phyloP scores from a whole-genome alignment of 345 rosid species.

The Diplotaxis tenuifolia region DNA sequence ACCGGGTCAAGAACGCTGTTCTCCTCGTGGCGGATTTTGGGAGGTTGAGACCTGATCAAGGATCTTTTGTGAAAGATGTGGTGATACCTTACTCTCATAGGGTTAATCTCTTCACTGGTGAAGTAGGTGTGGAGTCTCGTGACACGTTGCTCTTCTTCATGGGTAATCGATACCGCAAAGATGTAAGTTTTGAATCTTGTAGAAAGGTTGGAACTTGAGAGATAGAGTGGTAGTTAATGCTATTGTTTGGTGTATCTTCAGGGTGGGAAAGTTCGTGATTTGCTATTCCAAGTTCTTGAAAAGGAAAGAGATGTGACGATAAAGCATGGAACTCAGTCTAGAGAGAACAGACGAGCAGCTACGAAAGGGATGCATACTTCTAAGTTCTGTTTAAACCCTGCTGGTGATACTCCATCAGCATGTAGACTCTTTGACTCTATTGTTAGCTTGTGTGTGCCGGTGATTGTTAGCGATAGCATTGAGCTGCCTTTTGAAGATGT shows the following conservation, averaged over 20 bases:
- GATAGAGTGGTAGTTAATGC: not conserved
- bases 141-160: constrained; percentile 84
- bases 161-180: constrained; percentile 96
- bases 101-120: constrained; percentile 67
- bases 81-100: constrained; percentile 88
- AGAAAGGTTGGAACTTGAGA: constrained; percentile 11
- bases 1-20: constrained; percentile 63
- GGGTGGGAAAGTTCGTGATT: constrained; percentile 97
- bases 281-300: constrained; percentile 85
- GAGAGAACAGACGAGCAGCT: constrained; percentile 94
- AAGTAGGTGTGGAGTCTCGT: constrained; percentile 56
- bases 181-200: constrained; percentile 43
- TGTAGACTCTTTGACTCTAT: constrained; percentile 97
- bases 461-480: constrained; percentile 79
- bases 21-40: constrained; percentile 83
- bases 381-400: constrained; percentile 94
- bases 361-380: constrained; percentile 91
- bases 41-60: constrained; percentile 75
- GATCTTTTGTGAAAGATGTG: constrained; percentile 86
- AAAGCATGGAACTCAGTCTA: constrained; percentile 92
- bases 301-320: constrained; percentile 70
- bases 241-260: constrained; percentile 25
- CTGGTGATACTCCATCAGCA: constrained; percentile 98
- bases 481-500: constrained; percentile 95
- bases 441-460: constrained; percentile 94